Conservation (phyloP, 2,329 filamentous ascomycete genomes). For the Ophiocordyceps camponoti-saundersi region DNA sequence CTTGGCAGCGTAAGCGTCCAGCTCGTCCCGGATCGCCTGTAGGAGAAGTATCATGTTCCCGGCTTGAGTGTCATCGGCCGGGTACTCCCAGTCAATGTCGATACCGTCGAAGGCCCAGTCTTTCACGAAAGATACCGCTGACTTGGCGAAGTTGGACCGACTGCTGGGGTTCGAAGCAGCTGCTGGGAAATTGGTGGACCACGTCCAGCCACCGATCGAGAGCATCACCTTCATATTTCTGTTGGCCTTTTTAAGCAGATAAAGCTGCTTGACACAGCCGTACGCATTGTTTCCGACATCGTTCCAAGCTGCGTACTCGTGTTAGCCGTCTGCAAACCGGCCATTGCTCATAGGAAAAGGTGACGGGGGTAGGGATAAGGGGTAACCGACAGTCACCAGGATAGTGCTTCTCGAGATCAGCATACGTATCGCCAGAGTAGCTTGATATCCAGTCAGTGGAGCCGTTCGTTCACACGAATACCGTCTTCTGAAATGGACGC, state of each 20-base stretch:
- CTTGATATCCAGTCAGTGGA: conserved; percentile 12
- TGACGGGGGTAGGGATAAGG: background rate
- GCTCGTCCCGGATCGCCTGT: conserved; percentile 23
- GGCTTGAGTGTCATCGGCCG: conserved; percentile 19
- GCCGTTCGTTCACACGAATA: background rate
- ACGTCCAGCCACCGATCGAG: conserved; percentile 76
- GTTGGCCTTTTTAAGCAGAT: conserved; percentile 58
- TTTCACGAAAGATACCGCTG: conserved; percentile 51
- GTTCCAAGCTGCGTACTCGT: conserved; percentile 29
- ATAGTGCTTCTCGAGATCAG: conserved; percentile 60
- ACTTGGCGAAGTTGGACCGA: conserved; percentile 49
- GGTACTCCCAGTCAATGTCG: conserved; percentile 24
- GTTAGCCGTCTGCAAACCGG: background rate
- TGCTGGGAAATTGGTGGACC: conserved; percentile 56
- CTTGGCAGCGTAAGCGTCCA: conserved; percentile 29
- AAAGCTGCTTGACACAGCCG: conserved; percentile 67
- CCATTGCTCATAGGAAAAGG: background rate
- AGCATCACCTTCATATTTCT: conserved; percentile 63
- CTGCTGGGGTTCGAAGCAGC: conserved; percentile 46
- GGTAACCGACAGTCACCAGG: conserved; percentile 38
- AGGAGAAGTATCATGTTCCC: conserved; percentile 27
- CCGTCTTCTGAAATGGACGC: conserved; percentile 6
- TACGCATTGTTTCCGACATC: conserved; percentile 56
- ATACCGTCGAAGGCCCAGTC: conserved; percentile 48
- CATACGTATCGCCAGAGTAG: conserved; percentile 49